These are phyloP conservation scores for Gossypium schwendimanii DNA, from an alignment of 441 rosid species.

Conservation along the genomic window DNA sequence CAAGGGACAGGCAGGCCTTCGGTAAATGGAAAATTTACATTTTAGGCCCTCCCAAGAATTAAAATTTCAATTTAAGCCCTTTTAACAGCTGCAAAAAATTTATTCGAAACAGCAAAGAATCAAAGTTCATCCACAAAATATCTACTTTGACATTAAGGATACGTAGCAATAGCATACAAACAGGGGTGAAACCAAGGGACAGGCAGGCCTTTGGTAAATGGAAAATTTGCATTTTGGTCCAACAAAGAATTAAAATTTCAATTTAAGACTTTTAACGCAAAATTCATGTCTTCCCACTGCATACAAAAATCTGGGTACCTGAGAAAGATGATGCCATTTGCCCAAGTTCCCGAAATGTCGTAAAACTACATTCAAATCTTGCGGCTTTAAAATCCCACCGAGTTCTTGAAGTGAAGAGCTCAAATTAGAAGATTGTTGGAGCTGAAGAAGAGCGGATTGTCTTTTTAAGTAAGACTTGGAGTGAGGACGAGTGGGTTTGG, in stretches of 20 bases:
- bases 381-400: constrained; percentile 54
- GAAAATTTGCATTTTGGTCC: too few relatives aligned
- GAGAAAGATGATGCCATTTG: constrained; percentile 58
- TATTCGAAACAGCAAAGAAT: constrained; percentile 5
- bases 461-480: constrained; percentile 49
- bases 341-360: constrained; percentile 61
- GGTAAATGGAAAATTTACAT: too few relatives aligned
- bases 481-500: constrained; percentile 26
- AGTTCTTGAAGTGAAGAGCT: constrained; percentile 57
- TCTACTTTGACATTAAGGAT: neutral
- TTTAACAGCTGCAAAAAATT: constrained; percentile 32
- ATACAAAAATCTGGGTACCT: constrained; percentile 38
- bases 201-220: too few relatives aligned
- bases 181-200: too few relatives aligned
- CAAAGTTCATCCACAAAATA: neutral
- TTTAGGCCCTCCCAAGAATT: too few relatives aligned
- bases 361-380: constrained; percentile 70
- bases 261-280: too few relatives aligned
- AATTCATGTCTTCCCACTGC: too few relatives aligned
- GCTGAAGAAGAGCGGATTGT: constrained; percentile 53
- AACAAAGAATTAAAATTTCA: too few relatives aligned
- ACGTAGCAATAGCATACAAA: neutral
- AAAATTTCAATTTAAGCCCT: too few relatives aligned
- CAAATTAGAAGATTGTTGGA: constrained; percentile 49
- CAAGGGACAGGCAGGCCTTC: too few relatives aligned